These are phyloP conservation scores for Cystobasidium sp. DNA, from an alignment of 1,284 basidiomycete genomes.

Conservation along the genomic window DNA sequence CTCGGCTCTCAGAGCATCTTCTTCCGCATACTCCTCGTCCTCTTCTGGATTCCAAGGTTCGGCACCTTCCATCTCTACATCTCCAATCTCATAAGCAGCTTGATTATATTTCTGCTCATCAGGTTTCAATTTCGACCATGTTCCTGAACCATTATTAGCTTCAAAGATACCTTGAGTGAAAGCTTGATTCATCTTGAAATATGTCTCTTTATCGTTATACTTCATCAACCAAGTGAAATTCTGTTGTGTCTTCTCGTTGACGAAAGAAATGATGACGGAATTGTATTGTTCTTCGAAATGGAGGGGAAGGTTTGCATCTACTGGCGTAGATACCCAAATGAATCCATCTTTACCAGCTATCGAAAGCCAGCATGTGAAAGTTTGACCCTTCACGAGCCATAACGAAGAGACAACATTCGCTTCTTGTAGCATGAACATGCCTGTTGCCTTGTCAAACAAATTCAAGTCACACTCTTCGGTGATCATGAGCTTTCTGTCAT, in stretches of 20 bases:
- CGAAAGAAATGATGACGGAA: conserved; percentile 52
- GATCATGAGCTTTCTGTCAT: conserved; percentile 45
- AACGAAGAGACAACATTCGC: conserved; percentile 64
- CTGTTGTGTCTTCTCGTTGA: conserved; percentile 35
- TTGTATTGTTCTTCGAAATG: conserved; percentile 40
- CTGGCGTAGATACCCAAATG: conserved; percentile 38
- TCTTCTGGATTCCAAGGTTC: conserved; percentile 64
- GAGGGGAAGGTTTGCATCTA: conserved; percentile 37
- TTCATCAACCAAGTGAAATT: conserved; percentile 52
- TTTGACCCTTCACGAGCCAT: conserved; percentile 66
- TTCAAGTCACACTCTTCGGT: conserved; percentile 62
- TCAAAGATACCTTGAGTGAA: conserved; percentile 82
- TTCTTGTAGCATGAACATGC: conserved; percentile 75
- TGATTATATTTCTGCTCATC: conserved; percentile 69
- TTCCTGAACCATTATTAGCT: conserved; percentile 56
- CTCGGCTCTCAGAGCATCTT: conserved; percentile 52
- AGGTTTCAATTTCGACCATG: conserved; percentile 58
- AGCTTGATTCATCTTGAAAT: conserved; percentile 58
- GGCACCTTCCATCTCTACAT: conserved; percentile 81
- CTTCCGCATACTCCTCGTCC: conserved; percentile 62
- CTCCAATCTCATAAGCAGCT: conserved; percentile 67
- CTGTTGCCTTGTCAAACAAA: conserved; percentile 72
- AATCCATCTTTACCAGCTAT: conserved; percentile 39
- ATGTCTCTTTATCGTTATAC: conserved; percentile 39
- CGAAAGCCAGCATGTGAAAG: conserved; percentile 66